Conservation (phyloP, 106 monocot genomes). For the Dioscorea alata region DNA sequence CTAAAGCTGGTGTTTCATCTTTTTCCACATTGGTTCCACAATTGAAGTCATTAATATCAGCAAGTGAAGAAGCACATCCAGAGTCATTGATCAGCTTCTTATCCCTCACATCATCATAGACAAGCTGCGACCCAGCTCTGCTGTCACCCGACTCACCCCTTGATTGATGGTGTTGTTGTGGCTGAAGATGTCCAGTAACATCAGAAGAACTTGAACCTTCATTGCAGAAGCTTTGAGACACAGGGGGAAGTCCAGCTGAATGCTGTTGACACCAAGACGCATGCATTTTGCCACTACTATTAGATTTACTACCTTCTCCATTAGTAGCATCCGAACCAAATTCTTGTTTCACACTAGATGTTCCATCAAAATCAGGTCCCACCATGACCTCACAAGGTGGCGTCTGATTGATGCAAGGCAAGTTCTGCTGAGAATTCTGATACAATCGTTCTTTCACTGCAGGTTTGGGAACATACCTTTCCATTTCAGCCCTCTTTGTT, state of each 20-base stretch:
- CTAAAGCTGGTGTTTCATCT: neutral
- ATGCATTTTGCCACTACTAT: slow-evolving; percentile 37
- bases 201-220: slow-evolving; percentile 17
- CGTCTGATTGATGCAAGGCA: neutral
- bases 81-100: neutral
- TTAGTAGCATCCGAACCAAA: slow-evolving; percentile 13
- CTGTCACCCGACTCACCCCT: slow-evolving; percentile 9
- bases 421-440: slow-evolving; percentile 18
- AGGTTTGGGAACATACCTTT: slow-evolving; percentile 92
- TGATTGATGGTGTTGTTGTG: slow-evolving; percentile 13
- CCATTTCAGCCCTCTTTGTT: slow-evolving; percentile 85
- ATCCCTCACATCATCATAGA: slow-evolving; percentile 7
- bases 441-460: slow-evolving; percentile 42
- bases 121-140: neutral
- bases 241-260: slow-evolving; percentile 12
- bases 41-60: neutral
- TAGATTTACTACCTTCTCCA: slow-evolving; percentile 34
- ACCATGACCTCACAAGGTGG: slow-evolving; percentile 1
- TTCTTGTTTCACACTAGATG: slow-evolving; percentile 19
- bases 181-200: slow-evolving; percentile 6
- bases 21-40: neutral
- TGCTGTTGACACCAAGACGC: slow-evolving; percentile 67
- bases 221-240: slow-evolving; percentile 5
- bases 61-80: neutral
- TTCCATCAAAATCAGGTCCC: slow-evolving; percentile 12